Conservation (phyloP, 345 rosid species). For the Microthlaspi erraticum region DNA sequence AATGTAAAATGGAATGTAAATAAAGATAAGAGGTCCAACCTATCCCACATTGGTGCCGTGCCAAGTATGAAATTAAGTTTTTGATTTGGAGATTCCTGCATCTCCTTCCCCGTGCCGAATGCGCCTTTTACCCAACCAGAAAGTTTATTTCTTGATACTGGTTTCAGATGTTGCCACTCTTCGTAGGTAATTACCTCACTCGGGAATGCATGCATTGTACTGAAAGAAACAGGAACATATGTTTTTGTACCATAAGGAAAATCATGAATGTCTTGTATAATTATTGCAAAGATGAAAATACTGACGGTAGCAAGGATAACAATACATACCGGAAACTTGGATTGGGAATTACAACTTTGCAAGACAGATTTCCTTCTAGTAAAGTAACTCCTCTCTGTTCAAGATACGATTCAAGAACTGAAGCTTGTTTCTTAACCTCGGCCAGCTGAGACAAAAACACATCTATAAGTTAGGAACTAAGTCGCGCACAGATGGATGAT, state of each 20-base stretch:
- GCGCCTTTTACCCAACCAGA: slow-evolving; percentile 89
- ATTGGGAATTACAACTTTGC: slow-evolving; percentile 86
- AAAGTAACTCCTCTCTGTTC: slow-evolving; percentile 85
- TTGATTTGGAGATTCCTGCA: slow-evolving; percentile 75
- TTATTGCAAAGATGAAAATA: background rate
- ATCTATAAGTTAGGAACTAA: slow-evolving; percentile 7
- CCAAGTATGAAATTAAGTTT: slow-evolving; percentile 71
- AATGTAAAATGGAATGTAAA: slow-evolving; percentile 8
- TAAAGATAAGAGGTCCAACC: slow-evolving; percentile 59
- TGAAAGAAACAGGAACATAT: slow-evolving; percentile 42
- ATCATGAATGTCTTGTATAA: background rate
- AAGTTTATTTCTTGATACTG: slow-evolving; percentile 55
- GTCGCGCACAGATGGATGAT: background rate
- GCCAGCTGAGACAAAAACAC: slow-evolving; percentile 54
- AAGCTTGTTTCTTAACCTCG: slow-evolving; percentile 63
- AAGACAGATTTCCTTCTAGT: slow-evolving; percentile 76
- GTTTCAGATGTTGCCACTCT: slow-evolving; percentile 73
- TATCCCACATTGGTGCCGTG: slow-evolving; percentile 97
- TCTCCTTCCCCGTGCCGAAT: slow-evolving; percentile 74
- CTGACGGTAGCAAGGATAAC: background rate
- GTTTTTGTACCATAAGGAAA: background rate
- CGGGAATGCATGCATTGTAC: slow-evolving; percentile 65
- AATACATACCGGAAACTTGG: slow-evolving; percentile 75
- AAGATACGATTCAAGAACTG: slow-evolving; percentile 82
- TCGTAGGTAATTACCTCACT: slow-evolving; percentile 76